These are phyloP conservation scores for Syncephalastrum contaminatum DNA, from an alignment of 371 early-diverging fungal species.

Conservation along the genomic window DNA sequence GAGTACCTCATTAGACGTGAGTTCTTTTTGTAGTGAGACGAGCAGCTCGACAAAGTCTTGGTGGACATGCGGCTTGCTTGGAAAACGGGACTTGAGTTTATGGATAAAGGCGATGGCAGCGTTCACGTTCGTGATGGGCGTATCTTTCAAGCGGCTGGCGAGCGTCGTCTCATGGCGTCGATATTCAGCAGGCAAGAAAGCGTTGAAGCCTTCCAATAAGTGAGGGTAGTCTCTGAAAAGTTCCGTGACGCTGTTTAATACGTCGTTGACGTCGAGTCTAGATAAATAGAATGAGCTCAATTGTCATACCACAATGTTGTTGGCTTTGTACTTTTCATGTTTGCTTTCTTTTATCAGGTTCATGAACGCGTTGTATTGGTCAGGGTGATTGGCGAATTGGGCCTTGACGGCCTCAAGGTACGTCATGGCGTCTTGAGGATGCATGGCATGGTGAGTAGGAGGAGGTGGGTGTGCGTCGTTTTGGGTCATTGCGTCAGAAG, in stretches of 20 bases:
- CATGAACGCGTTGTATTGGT: conserved; percentile 95
- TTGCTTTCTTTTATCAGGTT: conserved; percentile 99
- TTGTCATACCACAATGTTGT: neutral
- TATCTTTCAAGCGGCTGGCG: conserved; percentile 31
- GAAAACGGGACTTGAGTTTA: too few relatives aligned
- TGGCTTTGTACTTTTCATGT: conserved; percentile 40
- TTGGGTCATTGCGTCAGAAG: too few relatives aligned
- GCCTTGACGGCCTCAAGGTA: too few relatives aligned
- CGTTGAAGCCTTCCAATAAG: conserved; percentile 97
- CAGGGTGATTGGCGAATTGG: conserved; percentile 61
- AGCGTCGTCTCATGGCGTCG: conserved; percentile 81
- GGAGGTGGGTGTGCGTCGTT: too few relatives aligned
- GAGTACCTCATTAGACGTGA: too few relatives aligned
- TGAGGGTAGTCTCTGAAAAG: conserved; percentile 91
- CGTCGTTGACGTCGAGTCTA: conserved; percentile 76
- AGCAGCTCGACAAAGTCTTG: neutral
- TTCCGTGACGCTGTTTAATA: conserved; percentile 75
- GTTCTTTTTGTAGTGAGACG: neutral
- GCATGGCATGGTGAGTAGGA: too few relatives aligned
- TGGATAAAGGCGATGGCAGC: neutral
- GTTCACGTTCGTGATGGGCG: neutral
- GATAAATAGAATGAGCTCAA: conserved; percentile 21
- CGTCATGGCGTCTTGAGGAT: too few relatives aligned
- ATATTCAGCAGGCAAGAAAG: conserved; percentile 97
- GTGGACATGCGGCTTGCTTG: too few relatives aligned